A percentile compares a stretch with the other conserved stretches of the same genome.
Evolutionary conservation across 2,329 filamentous ascomycete genomes (phyloP).

Genomic region (Drechslerella dactyloides): DNA sequence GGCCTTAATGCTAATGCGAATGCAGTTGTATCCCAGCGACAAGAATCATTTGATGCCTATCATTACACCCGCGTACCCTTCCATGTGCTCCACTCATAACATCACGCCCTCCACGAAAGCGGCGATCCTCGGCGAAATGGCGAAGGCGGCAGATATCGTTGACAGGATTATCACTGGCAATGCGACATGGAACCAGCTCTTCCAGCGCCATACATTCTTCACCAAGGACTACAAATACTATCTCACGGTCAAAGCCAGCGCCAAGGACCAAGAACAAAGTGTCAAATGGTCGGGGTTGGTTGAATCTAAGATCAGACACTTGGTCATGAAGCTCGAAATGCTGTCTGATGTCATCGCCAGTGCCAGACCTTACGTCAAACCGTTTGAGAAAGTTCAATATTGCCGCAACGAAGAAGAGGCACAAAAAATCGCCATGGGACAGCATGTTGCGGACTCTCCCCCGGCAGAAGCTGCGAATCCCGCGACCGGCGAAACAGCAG

Average conservation of each 20-base stretch:
- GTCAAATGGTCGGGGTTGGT: constrained; percentile 74
- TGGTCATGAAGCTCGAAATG: constrained; percentile 82
- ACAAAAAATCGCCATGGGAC: constrained; percentile 68
- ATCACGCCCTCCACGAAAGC: constrained; percentile 83
- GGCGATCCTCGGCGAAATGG: constrained; percentile 82
- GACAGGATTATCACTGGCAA: constrained; percentile 79
- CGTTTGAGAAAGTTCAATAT: constrained; percentile 80
- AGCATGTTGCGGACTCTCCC: constrained; percentile 62
- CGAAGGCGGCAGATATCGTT: constrained; percentile 76
- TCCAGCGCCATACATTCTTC: constrained; percentile 91
- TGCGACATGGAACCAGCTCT: constrained; percentile 83
- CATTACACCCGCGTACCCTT: constrained; percentile 95
- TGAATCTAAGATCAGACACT: constrained; percentile 86
- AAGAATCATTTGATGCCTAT: constrained; percentile 93
- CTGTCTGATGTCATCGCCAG: constrained; percentile 75
- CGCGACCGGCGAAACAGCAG: constrained; percentile 49
- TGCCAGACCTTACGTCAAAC: constrained; percentile 91
- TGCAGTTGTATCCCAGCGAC: constrained; percentile 76
- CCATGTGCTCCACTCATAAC: constrained; percentile 97
- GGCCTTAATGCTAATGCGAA: constrained; percentile 6
- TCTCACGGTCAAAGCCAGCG: constrained; percentile 82
- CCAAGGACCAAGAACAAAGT: constrained; percentile 81
- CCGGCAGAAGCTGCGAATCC: constrained; percentile 55
- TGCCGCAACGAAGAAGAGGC: constrained; percentile 69
- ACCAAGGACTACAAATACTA: constrained; percentile 94